Evolutionary conservation across 2,329 filamentous ascomycete species (phyloP).

Genomic region (Pseudogymnoascus sp.): DNA sequence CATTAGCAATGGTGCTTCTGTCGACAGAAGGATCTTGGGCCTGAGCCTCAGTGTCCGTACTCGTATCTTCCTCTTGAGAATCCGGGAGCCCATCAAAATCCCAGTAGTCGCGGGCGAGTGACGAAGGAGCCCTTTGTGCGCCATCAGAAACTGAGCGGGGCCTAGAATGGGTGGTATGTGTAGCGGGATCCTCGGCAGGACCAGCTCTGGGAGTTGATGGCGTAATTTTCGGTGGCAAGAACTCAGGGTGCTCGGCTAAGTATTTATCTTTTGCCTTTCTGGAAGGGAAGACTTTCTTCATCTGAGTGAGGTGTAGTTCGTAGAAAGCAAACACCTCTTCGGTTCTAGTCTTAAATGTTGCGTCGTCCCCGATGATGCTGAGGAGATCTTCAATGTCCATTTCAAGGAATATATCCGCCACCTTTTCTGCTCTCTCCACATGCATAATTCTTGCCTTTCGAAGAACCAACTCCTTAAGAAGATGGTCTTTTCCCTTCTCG

Average conservation of each 20-base stretch:
- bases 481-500: not conserved
- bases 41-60: not conserved
- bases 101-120: not conserved
- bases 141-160: not conserved
- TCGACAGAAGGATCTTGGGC: not conserved
- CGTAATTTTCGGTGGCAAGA: slow-evolving; percentile 1
- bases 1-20: not conserved
- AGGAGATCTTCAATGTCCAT: slow-evolving; percentile 4
- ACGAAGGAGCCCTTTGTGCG: not conserved
- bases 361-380: not conserved
- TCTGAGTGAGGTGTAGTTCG: not conserved
- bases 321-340: slow-evolving; percentile 6
- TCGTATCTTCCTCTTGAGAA: not conserved
- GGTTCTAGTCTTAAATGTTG: not conserved
- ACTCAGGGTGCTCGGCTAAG: not conserved
- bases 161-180: not conserved
- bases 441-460: not conserved
- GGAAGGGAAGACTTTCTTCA: not conserved
- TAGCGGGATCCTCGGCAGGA: not conserved
- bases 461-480: not conserved
- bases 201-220: not conserved
- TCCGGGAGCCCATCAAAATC: not conserved
- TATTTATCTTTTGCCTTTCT: not conserved
- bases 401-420: not conserved
- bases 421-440: not conserved